Conservation (phyloP, 768 basidiomycete species). For the Rhizopogon salebrosus region DNA sequence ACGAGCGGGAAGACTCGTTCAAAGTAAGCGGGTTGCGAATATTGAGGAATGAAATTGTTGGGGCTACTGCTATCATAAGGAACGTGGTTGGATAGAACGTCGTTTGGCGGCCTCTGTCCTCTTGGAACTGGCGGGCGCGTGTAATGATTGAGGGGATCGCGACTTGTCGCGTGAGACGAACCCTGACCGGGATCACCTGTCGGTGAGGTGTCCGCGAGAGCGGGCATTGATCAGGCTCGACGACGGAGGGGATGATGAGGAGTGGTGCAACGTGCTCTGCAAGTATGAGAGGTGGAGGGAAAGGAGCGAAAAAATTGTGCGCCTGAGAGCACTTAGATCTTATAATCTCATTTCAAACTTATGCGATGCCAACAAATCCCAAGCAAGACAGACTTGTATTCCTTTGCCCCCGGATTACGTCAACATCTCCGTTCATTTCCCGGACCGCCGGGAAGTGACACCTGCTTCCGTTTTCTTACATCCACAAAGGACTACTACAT, state of each 20-base stretch:
- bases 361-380: constrained; percentile 7
- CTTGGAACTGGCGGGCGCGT: constrained; percentile 15
- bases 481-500: constrained; percentile 18
- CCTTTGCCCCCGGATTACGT: constrained; percentile 8
- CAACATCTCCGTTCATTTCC: not conserved
- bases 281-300: constrained; percentile 4
- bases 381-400: constrained; percentile 5
- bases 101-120: constrained; percentile 12
- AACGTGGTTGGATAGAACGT: constrained; percentile 14
- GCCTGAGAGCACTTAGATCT: constrained; percentile 29
- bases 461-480: constrained; percentile 16
- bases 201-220: constrained; percentile 10
- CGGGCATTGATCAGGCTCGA: constrained; percentile 21
- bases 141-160: constrained; percentile 14
- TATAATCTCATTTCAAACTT: constrained; percentile 18
- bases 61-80: constrained; percentile 17
- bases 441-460: constrained; percentile 10
- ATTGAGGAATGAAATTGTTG: constrained; percentile 5
- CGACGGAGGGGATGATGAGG: not conserved
- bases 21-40: constrained; percentile 7
- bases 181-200: constrained; percentile 4
- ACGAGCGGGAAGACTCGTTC: constrained; percentile 12
- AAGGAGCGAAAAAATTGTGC: constrained; percentile 22
- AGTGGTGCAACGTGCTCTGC: not conserved
- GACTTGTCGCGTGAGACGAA: constrained; percentile 3